phyloP scores from a whole-genome alignment of 176 grass and related monocot genomes.

The Cymbopogon citratus region DNA sequence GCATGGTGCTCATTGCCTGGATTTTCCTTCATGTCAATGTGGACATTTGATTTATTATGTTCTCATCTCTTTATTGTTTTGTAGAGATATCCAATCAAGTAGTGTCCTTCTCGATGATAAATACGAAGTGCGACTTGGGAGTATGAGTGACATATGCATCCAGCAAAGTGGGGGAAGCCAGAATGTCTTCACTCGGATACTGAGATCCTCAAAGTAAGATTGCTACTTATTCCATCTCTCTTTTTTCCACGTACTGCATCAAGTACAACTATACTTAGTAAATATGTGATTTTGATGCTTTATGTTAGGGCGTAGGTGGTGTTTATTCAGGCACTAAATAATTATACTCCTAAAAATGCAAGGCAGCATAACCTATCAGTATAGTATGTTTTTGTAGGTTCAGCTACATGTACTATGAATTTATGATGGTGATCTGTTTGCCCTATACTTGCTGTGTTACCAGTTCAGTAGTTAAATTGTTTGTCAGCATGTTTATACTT shows the following conservation, averaged over 20 bases:
- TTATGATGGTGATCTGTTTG: not conserved
- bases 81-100: conserved; percentile 96
- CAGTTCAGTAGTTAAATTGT: not conserved
- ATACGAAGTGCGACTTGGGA: conserved; percentile 88
- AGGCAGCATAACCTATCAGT: not conserved
- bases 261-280: not conserved
- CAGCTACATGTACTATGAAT: not conserved
- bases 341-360: not conserved
- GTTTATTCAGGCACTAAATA: not conserved
- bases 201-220: conserved; percentile 91
- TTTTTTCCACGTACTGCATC: not conserved
- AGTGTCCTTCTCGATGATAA: conserved; percentile 97
- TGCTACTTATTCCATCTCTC: not conserved
- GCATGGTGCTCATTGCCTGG: conserved; percentile 1
- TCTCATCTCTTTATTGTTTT: conserved; percentile 19
- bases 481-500: not conserved
- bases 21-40: conserved; percentile 13
- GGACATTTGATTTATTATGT: conserved; percentile 9
- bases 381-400: too few species aligned
- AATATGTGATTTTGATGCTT: not conserved
- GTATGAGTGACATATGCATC: conserved; percentile 75
- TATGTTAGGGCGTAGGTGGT: not conserved
- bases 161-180: conserved; percentile 84
- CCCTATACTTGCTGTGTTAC: not conserved
- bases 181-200: conserved; percentile 67